phyloP scores from a whole-genome alignment of 2,329 filamentous ascomycete species.

The Zymoseptoria crescenta region DNA sequence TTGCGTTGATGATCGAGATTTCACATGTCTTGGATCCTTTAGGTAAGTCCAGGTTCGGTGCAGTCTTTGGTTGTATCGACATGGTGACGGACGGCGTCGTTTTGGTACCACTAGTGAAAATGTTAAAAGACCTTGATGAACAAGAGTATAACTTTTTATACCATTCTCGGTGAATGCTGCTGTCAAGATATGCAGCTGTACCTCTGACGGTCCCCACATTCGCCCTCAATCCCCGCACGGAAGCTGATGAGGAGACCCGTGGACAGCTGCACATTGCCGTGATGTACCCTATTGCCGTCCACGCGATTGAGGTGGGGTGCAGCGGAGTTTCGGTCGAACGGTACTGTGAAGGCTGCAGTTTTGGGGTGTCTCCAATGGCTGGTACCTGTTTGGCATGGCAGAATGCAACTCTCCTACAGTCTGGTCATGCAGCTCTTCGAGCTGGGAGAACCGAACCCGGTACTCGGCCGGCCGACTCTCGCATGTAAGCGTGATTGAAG shows the following conservation, averaged over 20 bases:
- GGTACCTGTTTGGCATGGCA: too few relatives aligned
- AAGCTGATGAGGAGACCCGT: too few relatives aligned
- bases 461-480: too few relatives aligned
- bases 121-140: not conserved
- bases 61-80: slow-evolving; percentile 9
- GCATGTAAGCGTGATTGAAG: too few relatives aligned
- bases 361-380: too few relatives aligned
- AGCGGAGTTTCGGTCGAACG: not conserved
- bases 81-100: slow-evolving; percentile 1
- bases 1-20: slow-evolving; percentile 15
- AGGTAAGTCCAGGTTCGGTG: slow-evolving; percentile 11
- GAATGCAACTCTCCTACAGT: too few relatives aligned
- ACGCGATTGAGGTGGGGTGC: not conserved
- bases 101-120: not conserved
- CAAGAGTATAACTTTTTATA: not conserved
- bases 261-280: not conserved
- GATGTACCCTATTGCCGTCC: not conserved
- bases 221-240: not conserved
- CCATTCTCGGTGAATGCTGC: too few relatives aligned
- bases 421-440: too few relatives aligned
- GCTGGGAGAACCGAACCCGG: too few relatives aligned
- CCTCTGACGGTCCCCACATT: not conserved
- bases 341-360: not conserved
- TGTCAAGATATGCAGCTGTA: too few relatives aligned
- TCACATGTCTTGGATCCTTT: slow-evolving; percentile 10